phyloP scores from a whole-genome alignment of 2,329 filamentous ascomycete species.

The Ambrosiella beaveri region DNA sequence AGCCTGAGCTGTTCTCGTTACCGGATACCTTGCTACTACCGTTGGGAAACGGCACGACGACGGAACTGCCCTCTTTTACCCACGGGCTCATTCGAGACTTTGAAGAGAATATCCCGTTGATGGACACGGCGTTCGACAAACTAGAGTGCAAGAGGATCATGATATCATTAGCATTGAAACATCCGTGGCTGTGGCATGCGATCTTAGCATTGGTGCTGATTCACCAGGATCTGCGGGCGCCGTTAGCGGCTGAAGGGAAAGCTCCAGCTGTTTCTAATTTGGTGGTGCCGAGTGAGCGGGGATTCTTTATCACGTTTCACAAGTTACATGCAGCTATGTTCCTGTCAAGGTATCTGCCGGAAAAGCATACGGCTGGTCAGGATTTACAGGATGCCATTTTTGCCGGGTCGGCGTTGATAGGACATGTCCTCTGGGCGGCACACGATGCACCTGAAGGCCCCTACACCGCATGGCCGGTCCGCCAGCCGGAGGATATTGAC shows the following conservation, averaged over 20 bases:
- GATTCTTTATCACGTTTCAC: slow-evolving; percentile 25
- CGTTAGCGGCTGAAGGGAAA: not conserved
- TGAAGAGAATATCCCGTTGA: not conserved
- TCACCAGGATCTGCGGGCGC: slow-evolving; percentile 13
- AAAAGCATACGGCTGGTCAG: not conserved
- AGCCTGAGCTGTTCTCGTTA: not conserved
- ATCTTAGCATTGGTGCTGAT: slow-evolving; percentile 14
- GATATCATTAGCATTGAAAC: slow-evolving; percentile 15
- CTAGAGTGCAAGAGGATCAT: not conserved
- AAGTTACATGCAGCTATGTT: slow-evolving; percentile 29
- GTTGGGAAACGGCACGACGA: slow-evolving; percentile 1
- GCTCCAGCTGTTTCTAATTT: not conserved
- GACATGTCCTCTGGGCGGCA: slow-evolving; percentile 27
- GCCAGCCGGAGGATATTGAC: slow-evolving; percentile 24
- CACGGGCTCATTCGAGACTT: not conserved
- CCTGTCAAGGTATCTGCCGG: slow-evolving; percentile 22
- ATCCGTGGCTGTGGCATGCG: slow-evolving; percentile 7
- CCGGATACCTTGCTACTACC: not conserved
- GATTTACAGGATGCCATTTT: slow-evolving; percentile 29
- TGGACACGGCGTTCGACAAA: not conserved
- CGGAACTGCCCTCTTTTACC: not conserved
- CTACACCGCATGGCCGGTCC: slow-evolving; percentile 39
- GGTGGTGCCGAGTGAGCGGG: slow-evolving; percentile 14
- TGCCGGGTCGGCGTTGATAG: slow-evolving; percentile 30
- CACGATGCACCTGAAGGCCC: slow-evolving; percentile 24